phyloP scores from a whole-genome alignment of 768 basidiomycete species.

The Lyophyllum semitale region DNA sequence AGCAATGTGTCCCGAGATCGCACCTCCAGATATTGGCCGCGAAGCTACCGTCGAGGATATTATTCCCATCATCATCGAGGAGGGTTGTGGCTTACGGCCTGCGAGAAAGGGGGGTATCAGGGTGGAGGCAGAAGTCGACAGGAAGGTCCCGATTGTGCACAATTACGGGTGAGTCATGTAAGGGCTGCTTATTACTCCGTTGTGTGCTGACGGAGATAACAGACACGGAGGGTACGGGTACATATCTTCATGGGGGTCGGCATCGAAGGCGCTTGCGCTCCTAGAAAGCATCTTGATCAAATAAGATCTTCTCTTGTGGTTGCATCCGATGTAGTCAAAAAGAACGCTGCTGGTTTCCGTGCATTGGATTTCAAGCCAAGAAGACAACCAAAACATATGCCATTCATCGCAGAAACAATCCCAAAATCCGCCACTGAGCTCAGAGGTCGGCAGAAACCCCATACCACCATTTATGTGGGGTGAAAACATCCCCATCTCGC shows the following conservation, averaged over 20 bases:
- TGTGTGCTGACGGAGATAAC: background rate
- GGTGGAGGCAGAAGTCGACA: slow-evolving; percentile 43
- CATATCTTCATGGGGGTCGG: slow-evolving; percentile 68
- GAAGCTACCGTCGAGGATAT: slow-evolving; percentile 52
- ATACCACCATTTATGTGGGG: slow-evolving; percentile 49
- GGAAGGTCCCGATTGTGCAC: slow-evolving; percentile 51
- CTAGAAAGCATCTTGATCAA: slow-evolving; percentile 33
- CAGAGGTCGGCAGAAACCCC: slow-evolving; percentile 18
- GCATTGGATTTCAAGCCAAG: background rate
- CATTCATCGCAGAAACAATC: background rate
- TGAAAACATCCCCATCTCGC: slow-evolving; percentile 10
- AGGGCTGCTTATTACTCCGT: background rate
- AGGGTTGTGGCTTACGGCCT: slow-evolving; percentile 58
- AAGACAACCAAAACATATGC: background rate
- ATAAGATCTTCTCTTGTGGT: background rate
- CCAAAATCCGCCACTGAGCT: background rate
- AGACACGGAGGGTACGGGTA: slow-evolving; percentile 67
- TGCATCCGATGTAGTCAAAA: no score
- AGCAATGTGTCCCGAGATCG: slow-evolving; percentile 50
- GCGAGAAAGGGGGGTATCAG: slow-evolving; percentile 58
- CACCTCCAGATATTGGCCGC: slow-evolving; percentile 42
- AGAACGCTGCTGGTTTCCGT: no score
- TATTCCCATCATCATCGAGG: slow-evolving; percentile 48
- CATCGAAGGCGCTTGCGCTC: slow-evolving; percentile 47
- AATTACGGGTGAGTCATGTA: slow-evolving; percentile 63